These are phyloP conservation scores for Thuja plicata DNA, from an alignment of 83 land plant genomes.

Conservation along the genomic window DNA sequence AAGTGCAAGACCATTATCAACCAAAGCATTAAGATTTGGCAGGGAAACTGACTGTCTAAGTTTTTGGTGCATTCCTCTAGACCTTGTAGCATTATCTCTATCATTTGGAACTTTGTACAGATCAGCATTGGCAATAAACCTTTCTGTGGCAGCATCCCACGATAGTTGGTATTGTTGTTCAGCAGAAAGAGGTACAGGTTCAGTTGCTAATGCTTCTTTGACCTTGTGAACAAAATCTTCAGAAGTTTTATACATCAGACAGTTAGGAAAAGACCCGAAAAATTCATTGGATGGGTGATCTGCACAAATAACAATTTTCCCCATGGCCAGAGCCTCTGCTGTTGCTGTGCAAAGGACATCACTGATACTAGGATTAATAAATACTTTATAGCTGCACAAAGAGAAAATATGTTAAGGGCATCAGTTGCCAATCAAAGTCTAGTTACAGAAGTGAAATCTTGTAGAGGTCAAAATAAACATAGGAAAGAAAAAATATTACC, in stretches of 20 bases:
- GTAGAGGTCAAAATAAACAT: not conserved
- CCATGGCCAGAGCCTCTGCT: conserved; percentile 99
- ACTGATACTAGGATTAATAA: conserved; percentile 94
- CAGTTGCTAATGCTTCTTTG: conserved; percentile 76
- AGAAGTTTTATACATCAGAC: conserved; percentile 82
- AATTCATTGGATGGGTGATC: conserved; percentile 98
- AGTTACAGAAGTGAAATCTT: not conserved
- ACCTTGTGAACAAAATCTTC: conserved; percentile 93
- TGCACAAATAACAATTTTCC: conserved; percentile 95
- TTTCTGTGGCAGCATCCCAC: conserved; percentile 97
- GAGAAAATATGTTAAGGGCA: conserved; percentile 7
- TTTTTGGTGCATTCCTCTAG: conserved; percentile 17
- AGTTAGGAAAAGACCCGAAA: conserved; percentile 93
- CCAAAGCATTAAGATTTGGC: conserved; percentile 60
- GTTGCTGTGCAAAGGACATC: conserved; percentile 99
- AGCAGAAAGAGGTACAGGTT: conserved; percentile 88
- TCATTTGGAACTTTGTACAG: conserved; percentile 56
- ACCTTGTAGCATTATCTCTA: not conserved
- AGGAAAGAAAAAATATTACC: conserved; percentile 43
- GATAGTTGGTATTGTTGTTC: conserved; percentile 81
- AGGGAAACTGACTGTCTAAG: conserved; percentile 53
- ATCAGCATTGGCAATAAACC: conserved; percentile 84
- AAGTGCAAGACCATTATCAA: conserved; percentile 84
- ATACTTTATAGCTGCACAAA: conserved; percentile 86
- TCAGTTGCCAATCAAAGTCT: not conserved